These are phyloP conservation scores for Cryphonectria parasitica DNA, from an alignment of 2,329 filamentous ascomycete species.

Conservation along the genomic window DNA sequence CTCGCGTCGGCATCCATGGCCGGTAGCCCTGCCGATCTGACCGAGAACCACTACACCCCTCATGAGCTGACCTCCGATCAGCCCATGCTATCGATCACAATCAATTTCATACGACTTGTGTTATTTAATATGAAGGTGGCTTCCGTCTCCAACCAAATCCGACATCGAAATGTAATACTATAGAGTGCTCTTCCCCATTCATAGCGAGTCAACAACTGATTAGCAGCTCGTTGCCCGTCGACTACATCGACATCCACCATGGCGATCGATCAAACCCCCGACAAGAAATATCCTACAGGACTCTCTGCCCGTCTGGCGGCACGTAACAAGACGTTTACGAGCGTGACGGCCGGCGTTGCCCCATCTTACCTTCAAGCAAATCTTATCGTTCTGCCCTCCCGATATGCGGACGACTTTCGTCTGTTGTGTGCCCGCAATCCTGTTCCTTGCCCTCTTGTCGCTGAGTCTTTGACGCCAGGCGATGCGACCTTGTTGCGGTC, in stretches of 20 bases:
- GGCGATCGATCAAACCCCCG: neutral
- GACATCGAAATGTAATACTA: neutral
- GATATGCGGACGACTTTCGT: conserved; percentile 61
- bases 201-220: neutral
- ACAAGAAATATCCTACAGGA: conserved; percentile 37
- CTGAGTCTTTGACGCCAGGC: conserved; percentile 52
- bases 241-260: neutral
- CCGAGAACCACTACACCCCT: neutral
- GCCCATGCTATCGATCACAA: neutral
- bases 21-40: neutral
- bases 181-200: too few species aligned
- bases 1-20: neutral
- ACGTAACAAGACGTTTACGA: conserved; percentile 44
- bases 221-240: neutral
- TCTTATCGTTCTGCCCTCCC: conserved; percentile 60
- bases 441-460: conserved; percentile 64
- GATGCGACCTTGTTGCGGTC: conserved; percentile 38
- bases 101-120: neutral
- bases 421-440: conserved; percentile 64
- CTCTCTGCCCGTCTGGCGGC: conserved; percentile 48
- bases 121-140: neutral
- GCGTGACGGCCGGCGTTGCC: conserved; percentile 58
- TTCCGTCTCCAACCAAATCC: neutral
- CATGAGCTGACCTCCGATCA: conserved; percentile 1
- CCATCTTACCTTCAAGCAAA: conserved; percentile 64